phyloP scores from a whole-genome alignment of 2,329 filamentous ascomycete species.

The Aspergillaceae sp. region DNA sequence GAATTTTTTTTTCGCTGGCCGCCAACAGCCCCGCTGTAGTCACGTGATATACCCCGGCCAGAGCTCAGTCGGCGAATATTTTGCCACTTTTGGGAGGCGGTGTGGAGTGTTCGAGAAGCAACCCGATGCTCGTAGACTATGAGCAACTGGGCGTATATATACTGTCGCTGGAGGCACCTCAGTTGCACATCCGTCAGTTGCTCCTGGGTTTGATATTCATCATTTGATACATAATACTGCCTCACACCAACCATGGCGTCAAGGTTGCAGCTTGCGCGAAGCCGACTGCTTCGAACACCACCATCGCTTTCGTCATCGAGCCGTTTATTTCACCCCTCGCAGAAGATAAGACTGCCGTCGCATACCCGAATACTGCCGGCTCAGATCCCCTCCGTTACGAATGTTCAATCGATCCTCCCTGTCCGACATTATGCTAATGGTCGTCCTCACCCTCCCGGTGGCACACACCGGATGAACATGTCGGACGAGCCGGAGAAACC shows the following conservation, averaged over 20 bases:
- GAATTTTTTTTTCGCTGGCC: conserved; percentile 12
- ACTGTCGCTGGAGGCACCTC: not conserved
- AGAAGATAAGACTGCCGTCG: conserved; percentile 12
- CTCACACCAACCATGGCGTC: conserved; percentile 21
- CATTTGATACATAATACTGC: not conserved
- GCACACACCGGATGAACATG: conserved; percentile 89
- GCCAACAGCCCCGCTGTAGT: conserved; percentile 15
- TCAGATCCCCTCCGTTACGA: conserved; percentile 4
- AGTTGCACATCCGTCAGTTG: not conserved
- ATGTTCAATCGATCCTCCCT: conserved; percentile 6
- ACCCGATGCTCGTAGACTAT: conserved; percentile 12
- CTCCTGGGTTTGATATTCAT: not conserved
- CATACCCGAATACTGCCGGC: conserved; percentile 11
- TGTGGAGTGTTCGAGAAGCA: conserved; percentile 33
- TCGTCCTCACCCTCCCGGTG: conserved; percentile 75
- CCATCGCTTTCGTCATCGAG: conserved; percentile 13
- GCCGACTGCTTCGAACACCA: conserved; percentile 20
- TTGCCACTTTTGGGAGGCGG: conserved; percentile 21
- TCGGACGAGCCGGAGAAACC: conserved; percentile 68
- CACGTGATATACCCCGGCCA: conserved; percentile 25
- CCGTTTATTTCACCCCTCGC: conserved; percentile 12
- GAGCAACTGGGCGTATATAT: not conserved
- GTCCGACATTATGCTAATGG: conserved; percentile 48
- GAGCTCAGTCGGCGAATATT: conserved; percentile 21
- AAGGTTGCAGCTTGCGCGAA: conserved; percentile 24